Conservation (phyloP, 257 asterid genomes). For the Haberlea rhodopensis region DNA sequence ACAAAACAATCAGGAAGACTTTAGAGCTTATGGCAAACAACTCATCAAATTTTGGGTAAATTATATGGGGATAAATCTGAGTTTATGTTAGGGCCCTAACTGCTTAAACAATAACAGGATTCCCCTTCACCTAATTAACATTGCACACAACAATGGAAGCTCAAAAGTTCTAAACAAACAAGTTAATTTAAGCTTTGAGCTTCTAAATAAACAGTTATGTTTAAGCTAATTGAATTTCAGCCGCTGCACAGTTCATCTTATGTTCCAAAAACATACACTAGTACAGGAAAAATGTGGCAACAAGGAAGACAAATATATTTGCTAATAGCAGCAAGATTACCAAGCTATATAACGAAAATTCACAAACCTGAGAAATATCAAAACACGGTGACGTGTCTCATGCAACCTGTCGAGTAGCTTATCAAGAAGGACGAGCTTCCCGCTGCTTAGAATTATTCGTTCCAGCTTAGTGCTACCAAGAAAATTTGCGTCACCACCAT, state of each 20-base stretch:
- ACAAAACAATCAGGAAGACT: neutral
- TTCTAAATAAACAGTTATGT: neutral
- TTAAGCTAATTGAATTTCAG: constrained; percentile 5
- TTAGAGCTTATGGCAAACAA: constrained; percentile 10
- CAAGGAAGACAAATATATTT: neutral
- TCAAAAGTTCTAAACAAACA: too few relatives aligned
- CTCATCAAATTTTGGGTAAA: neutral
- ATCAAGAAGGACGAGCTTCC: constrained; percentile 92
- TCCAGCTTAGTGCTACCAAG: constrained; percentile 85
- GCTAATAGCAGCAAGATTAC: constrained; percentile 7
- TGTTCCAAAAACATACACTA: constrained; percentile 8
- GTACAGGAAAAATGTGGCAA: constrained; percentile 15
- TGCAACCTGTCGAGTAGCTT: constrained; percentile 85
- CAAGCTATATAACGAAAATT: constrained; percentile 5
- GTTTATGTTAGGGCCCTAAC: constrained; percentile 13
- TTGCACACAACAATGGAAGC: neutral
- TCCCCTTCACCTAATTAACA: neutral
- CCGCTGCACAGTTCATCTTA: constrained; percentile 6
- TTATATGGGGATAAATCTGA: constrained; percentile 12
- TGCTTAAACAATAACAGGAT: constrained; percentile 4
- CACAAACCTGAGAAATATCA: constrained; percentile 95
- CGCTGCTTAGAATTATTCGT: constrained; percentile 88
- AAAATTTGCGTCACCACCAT: constrained; percentile 87
- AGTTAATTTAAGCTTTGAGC: too few relatives aligned
- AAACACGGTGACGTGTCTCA: constrained; percentile 88